Conservation (phyloP, 164 flowering plant species). For the Umbellularia californica region DNA sequence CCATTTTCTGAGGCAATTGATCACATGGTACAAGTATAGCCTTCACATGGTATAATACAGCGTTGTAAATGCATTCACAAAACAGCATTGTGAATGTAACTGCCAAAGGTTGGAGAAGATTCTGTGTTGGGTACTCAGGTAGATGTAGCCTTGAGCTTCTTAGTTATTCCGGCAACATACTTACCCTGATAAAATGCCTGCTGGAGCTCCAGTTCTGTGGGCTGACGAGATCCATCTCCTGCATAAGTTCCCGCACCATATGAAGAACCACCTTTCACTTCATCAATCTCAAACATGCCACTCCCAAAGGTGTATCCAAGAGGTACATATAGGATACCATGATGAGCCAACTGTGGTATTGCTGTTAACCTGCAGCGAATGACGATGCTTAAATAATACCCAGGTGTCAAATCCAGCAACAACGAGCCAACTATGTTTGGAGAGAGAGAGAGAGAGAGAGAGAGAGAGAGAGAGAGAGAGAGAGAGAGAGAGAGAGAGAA, state of each 20-base stretch:
- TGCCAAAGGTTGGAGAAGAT: constrained; percentile 1
- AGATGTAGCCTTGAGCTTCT: constrained; percentile 9
- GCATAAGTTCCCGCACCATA: constrained; percentile 88
- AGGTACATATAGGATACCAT: constrained; percentile 70
- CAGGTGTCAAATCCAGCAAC: too few relatives aligned
- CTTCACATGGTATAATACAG: not conserved
- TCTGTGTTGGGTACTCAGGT: not conserved
- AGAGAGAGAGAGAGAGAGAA: not conserved
- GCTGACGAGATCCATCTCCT: constrained; percentile 68
- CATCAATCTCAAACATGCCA: constrained; percentile 65
- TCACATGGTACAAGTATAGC: not conserved
- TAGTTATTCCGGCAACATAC: constrained; percentile 35
- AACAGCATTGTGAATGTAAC: not conserved
- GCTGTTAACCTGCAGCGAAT: constrained; percentile 51
- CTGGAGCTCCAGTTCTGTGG: constrained; percentile 42
- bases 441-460: not conserved
- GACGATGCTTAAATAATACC: not conserved
- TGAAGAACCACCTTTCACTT: constrained; percentile 64
- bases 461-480: not conserved
- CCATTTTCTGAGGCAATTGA: not conserved
- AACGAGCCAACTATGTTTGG: not conserved
- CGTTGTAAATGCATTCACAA: not conserved
- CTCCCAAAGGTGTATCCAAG: constrained; percentile 71
- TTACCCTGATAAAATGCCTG: constrained; percentile 87
- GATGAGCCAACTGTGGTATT: constrained; percentile 63